A percentile compares a stretch with the other conserved stretches of the same genome.
Conservation (phyloP, 83 land plant genomes). For the Thuja plicata region DNA sequence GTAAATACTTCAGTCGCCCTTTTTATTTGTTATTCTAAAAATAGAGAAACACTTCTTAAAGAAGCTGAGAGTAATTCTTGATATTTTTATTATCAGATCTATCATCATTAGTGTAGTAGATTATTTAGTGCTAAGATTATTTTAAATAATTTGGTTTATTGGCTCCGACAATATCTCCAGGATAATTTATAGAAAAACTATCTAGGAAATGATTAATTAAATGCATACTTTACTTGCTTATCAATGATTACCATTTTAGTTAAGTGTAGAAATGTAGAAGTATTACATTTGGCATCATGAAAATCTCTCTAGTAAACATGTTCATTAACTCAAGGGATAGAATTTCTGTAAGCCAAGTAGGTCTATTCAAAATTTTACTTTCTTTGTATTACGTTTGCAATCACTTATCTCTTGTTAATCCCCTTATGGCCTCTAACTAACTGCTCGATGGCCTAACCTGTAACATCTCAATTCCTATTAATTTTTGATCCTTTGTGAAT, state of each 20-base stretch:
- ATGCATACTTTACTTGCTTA: too few relatives aligned
- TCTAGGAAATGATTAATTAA: too few relatives aligned
- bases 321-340: not conserved
- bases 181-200: not conserved
- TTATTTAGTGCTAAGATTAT: not conserved
- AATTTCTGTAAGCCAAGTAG: not conserved
- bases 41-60: slow-evolving; percentile 10
- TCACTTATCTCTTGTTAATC: not conserved
- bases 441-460: too few relatives aligned
- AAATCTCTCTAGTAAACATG: not conserved
- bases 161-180: not conserved
- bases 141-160: not conserved
- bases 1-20: slow-evolving; percentile 85
- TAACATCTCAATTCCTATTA: too few relatives aligned
- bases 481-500: too few relatives aligned
- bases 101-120: not conserved
- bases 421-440: too few relatives aligned
- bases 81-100: not conserved
- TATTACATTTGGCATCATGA: not conserved
- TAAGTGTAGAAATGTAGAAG: not conserved
- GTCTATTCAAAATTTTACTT: not conserved
- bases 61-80: not conserved
- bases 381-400: not conserved
- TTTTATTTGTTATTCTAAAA: slow-evolving; percentile 84
- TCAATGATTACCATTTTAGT: not conserved